Evolutionary conservation across 163 green algal species (phyloP).

Genomic region (Trebouxia gelatinosa): DNA sequence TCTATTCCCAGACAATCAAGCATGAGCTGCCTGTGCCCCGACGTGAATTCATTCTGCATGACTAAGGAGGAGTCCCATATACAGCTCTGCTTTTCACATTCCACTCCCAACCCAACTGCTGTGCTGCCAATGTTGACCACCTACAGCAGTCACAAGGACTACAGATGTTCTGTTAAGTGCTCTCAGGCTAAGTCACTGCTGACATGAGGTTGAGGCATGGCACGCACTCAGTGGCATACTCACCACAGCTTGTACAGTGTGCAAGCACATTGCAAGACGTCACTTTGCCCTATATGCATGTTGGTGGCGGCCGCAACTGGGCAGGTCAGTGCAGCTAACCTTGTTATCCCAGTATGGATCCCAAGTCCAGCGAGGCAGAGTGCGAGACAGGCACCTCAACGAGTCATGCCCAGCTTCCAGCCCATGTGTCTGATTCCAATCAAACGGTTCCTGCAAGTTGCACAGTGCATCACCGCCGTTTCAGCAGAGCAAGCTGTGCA

Average conservation of each 20-base stretch:
- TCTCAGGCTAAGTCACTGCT: too few relatives aligned
- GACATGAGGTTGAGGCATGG: too few relatives aligned
- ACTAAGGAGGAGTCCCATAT: neutral
- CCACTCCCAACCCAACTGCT: neutral
- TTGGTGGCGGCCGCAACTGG: too few relatives aligned
- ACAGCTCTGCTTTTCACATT: neutral
- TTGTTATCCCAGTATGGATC: neutral
- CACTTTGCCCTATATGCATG: too few relatives aligned
- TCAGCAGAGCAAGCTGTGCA: too few relatives aligned
- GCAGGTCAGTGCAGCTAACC: too few relatives aligned
- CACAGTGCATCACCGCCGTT: too few relatives aligned
- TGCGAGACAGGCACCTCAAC: neutral
- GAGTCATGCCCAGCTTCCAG: slow-evolving; percentile 6
- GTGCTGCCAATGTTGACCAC: neutral
- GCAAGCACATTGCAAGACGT: too few relatives aligned
- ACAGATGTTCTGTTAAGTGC: too few relatives aligned
- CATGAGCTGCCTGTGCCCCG: neutral
- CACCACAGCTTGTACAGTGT: too few relatives aligned
- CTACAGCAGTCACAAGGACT: too few relatives aligned
- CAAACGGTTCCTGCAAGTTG: neutral
- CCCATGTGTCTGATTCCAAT: neutral
- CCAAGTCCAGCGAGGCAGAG: neutral
- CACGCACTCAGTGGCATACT: too few relatives aligned
- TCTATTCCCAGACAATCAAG: neutral
- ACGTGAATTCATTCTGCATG: neutral